A percentile compares a stretch with the other conserved stretches of the same genome.
These are phyloP conservation scores for Alternaria gansuensis DNA, from an alignment of 2,329 filamentous ascomycete genomes.

Conservation along the genomic window DNA sequence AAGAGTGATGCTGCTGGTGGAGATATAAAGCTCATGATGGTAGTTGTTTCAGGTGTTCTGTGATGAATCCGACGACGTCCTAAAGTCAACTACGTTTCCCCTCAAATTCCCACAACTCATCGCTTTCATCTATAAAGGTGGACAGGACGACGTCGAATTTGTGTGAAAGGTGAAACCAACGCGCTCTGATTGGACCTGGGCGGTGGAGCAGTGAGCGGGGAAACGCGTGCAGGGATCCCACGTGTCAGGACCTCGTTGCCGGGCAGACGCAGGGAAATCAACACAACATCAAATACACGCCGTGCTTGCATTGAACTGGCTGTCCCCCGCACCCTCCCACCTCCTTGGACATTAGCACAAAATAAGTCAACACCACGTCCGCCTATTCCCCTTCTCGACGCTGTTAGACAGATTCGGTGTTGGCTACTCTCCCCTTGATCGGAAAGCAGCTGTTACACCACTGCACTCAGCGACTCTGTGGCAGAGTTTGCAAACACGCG, in stretches of 20 bases:
- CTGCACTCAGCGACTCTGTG: background rate
- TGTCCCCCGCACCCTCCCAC: background rate
- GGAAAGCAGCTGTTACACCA: conserved; percentile 1
- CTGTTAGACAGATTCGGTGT: background rate
- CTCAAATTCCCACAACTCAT: background rate
- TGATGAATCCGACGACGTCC: background rate
- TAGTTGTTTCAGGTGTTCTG: background rate
- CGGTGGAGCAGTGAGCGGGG: conserved; percentile 10
- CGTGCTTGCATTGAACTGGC: conserved; percentile 4
- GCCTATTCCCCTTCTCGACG: background rate
- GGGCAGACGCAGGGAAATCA: conserved; percentile 33
- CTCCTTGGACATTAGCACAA: conserved; percentile 7
- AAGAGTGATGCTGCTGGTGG: conserved; percentile 8
- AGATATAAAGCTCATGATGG: background rate
- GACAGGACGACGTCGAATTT: background rate
- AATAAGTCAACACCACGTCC: background rate
- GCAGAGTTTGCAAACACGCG: background rate
- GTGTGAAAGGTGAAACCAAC: conserved; percentile 24
- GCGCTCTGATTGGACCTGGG: conserved; percentile 28
- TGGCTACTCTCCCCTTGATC: background rate
- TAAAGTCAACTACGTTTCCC: background rate
- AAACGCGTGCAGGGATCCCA: conserved; percentile 25
- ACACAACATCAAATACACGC: conserved; percentile 26
- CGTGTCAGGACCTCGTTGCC: conserved; percentile 22
- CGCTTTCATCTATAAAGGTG: background rate